phyloP scores from a whole-genome alignment of 495 filamentous ascomycete species.

The Penicillium parvum region DNA sequence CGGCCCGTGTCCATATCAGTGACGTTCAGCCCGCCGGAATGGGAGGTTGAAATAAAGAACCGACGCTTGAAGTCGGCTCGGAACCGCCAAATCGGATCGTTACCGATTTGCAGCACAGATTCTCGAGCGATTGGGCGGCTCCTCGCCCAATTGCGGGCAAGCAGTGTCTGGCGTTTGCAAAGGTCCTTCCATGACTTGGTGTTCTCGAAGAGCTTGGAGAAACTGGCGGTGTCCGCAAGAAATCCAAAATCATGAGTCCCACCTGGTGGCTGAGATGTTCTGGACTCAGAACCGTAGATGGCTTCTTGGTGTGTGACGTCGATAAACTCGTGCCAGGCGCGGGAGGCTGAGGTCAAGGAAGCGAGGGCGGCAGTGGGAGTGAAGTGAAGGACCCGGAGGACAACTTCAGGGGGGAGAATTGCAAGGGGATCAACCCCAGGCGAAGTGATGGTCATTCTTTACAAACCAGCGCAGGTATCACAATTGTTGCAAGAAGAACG shows the following conservation, averaged over 20 bases:
- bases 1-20: conserved; percentile 37
- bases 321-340: conserved; percentile 39
- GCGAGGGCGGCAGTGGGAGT: conserved; percentile 29
- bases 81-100: conserved; percentile 40
- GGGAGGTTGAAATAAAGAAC: conserved; percentile 36
- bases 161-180: conserved; percentile 34
- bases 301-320: conserved; percentile 39
- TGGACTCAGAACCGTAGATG: conserved; percentile 33
- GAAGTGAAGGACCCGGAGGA: conserved; percentile 35
- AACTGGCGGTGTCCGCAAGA: conserved; percentile 14
- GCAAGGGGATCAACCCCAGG: conserved; percentile 26
- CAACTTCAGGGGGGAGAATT: conserved; percentile 34
- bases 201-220: conserved; percentile 22
- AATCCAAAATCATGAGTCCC: conserved; percentile 23
- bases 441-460: conserved; percentile 14
- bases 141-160: conserved; percentile 34
- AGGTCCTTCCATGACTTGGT: conserved; percentile 35
- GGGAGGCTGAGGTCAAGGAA: conserved; percentile 30
- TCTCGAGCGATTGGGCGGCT: conserved; percentile 25
- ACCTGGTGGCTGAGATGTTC: conserved; percentile 18
- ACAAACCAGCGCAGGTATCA: no score
- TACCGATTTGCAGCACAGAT: conserved; percentile 33
- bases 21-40: conserved; percentile 36
- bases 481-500: no score
- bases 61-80: conserved; percentile 38